phyloP scores from a whole-genome alignment of 768 basidiomycete genomes.

The Trametes cinnabarina region DNA sequence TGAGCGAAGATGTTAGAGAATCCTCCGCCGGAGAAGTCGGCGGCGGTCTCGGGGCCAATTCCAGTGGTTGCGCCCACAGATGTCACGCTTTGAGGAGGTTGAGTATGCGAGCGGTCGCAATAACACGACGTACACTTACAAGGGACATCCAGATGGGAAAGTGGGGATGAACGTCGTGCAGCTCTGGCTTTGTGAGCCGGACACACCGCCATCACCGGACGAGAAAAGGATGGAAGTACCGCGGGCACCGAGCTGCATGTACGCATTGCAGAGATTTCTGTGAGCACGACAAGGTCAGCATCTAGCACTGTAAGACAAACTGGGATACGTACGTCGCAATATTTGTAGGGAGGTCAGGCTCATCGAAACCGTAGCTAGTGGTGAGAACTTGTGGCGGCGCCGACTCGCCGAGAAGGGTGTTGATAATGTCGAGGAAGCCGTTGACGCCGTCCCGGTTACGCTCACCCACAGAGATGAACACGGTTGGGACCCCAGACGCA shows the following conservation, averaged over 20 bases:
- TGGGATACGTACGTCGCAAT: conserved; percentile 29
- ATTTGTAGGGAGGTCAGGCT: conserved; percentile 23
- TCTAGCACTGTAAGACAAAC: background rate
- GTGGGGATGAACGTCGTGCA: conserved; percentile 37
- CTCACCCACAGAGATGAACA: conserved; percentile 17
- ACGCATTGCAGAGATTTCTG: conserved; percentile 36
- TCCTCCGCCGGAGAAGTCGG: conserved; percentile 38
- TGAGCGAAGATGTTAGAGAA: conserved; percentile 34
- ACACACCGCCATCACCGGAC: conserved; percentile 39
- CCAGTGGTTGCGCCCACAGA: conserved; percentile 35
- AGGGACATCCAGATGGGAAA: conserved; percentile 40
- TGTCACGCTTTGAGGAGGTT: conserved; percentile 25
- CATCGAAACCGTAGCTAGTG: conserved; percentile 58
- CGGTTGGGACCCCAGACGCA: conserved; percentile 5
- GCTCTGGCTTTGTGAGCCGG: conserved; percentile 26
- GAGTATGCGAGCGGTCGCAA: background rate
- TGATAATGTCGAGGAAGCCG: conserved; percentile 47
- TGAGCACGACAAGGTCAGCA: background rate
- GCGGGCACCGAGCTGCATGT: conserved; percentile 36
- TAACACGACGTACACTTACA: conserved; percentile 19
- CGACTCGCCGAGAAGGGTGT: conserved; percentile 45
- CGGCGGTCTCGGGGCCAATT: conserved; percentile 27
- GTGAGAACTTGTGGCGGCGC: conserved; percentile 57
- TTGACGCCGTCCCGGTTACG: conserved; percentile 19
- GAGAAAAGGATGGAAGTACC: conserved; percentile 39